phyloP scores from a whole-genome alignment of 257 asterid genomes.

The Scutellaria galericulata region DNA sequence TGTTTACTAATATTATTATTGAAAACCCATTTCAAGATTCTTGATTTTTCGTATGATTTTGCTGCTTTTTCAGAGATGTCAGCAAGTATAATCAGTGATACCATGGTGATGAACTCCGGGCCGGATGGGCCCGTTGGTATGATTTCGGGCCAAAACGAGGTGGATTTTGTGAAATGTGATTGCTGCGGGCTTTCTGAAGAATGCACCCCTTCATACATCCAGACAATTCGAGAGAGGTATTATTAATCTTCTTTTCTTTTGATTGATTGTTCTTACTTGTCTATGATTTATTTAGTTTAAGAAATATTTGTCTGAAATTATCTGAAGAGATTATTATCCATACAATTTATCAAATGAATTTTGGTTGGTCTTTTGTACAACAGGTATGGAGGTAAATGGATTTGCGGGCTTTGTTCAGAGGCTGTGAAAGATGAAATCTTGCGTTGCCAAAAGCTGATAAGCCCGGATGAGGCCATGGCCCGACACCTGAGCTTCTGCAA shows the following conservation, averaged over 20 bases:
- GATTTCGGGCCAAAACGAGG: constrained; percentile 45
- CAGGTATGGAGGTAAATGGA: constrained; percentile 61
- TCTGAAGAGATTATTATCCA: no score
- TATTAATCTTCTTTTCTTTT: not conserved
- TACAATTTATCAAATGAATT: no score
- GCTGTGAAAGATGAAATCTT: constrained; percentile 64
- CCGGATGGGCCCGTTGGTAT: constrained; percentile 40
- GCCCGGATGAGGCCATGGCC: constrained; percentile 75
- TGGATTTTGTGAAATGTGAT: constrained; percentile 53
- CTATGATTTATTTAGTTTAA: no score
- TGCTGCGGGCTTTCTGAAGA: constrained; percentile 72
- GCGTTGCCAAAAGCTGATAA: constrained; percentile 64
- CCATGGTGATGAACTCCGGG: constrained; percentile 42
- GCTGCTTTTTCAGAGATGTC: constrained; percentile 42
- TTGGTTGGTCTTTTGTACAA: no score
- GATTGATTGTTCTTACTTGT: no score
- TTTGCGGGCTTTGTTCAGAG: constrained; percentile 67
- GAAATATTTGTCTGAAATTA: no score
- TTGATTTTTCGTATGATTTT: constrained; percentile 4
- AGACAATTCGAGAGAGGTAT: constrained; percentile 51
- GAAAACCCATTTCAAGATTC: constrained; percentile 5
- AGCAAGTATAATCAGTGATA: constrained; percentile 41
- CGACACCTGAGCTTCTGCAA: constrained; percentile 71
- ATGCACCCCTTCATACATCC: constrained; percentile 61
- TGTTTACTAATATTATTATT: no score